Evolutionary conservation across 495 filamentous ascomycete genomes (phyloP), one percentile per base, ranked within the genome.

Genomic region (Chaetomium tenue): DNA sequence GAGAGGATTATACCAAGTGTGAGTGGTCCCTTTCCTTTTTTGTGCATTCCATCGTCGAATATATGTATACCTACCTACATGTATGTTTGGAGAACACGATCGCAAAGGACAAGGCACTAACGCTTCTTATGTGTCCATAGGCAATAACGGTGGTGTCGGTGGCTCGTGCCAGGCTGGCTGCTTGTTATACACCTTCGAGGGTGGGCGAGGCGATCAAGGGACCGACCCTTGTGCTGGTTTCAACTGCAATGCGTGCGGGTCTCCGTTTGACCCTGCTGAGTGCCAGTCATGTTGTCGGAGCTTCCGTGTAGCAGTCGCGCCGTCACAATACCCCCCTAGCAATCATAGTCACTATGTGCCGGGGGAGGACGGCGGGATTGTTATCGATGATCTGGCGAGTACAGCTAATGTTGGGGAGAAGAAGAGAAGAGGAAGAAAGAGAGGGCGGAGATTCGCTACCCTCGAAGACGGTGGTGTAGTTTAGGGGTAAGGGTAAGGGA

Each of bases 1-100:
- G 61, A 39, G 61, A 63, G 50, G 52, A 57, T 48, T 63, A 63
- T 47, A 56, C 51, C 50, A 63, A 55, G 16, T 63, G 61, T 63
- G 22, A n/a, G n/a, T n/a, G n/a, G n/a, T n/a, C n/a, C n/a, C n/a
- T n/a, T n/a, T n/a, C n/a, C n/a, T n/a, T n/a, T n/a, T n/a, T n/a
- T n/a, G n/a, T n/a, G n/a, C n/a, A n/a, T n/a, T n/a, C n/a, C n/a
- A n/a, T n/a, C n/a, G n/a, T n/a, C n/a, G n/a, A n/a, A n/a, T n/a
- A n/a, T n/a, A n/a, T n/a, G n/a, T n/a, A n/a, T n/a, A n/a, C n/a
- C n/a, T n/a, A n/a, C n/a, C n/a, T n/a, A n/a, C n/a, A n/a, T n/a
- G n/a, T n/a, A n/a, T n/a, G n/a, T n/a, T n/a, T n/a, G n/a, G n/a
- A n/a, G n/a, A n/a, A n/a, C n/a, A n/a, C n/a, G n/a, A n/a, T n/a